These are phyloP conservation scores for Stipa capillata DNA, from an alignment of 176 grass and related monocot genomes.

Conservation along the genomic window DNA sequence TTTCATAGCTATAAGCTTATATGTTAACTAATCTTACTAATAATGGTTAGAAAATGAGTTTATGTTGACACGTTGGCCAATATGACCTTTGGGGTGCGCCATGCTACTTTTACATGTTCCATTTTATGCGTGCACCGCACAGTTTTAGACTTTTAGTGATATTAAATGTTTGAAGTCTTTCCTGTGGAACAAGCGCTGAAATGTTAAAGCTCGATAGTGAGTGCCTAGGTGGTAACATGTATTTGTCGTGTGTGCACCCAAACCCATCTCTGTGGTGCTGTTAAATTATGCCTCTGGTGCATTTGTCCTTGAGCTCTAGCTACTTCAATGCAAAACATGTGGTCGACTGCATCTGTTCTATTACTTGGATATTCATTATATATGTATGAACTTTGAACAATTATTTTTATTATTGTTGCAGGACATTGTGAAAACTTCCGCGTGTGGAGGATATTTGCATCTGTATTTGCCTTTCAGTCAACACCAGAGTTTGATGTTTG, in stretches of 20 bases:
- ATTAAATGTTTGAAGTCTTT: background rate
- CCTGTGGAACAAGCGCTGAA: background rate
- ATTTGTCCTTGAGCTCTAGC: background rate
- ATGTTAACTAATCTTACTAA: background rate
- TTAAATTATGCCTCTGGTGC: background rate
- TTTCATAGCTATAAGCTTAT: background rate
- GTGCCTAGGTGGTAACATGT: background rate
- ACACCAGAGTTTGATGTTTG: slow-evolving; percentile 87
- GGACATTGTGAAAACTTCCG: slow-evolving; percentile 61
- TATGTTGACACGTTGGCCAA: background rate
- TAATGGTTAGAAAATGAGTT: background rate
- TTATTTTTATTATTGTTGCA: slow-evolving; percentile 33
- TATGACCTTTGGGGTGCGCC: background rate
- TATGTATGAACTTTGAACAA: background rate
- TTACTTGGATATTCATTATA: slow-evolving; percentile 8
- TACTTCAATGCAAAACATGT: background rate
- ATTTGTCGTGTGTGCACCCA: background rate
- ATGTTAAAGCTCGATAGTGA: background rate
- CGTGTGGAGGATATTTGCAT: slow-evolving; percentile 72
- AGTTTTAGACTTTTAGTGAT: background rate
- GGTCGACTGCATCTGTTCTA: background rate
- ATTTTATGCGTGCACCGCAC: background rate
- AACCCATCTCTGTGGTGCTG: background rate
- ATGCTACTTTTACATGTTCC: slow-evolving; percentile 5
- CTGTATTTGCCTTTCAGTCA: slow-evolving; percentile 73